Conservation (phyloP, 169 alveolate genomes). For the Neospora caninum region DNA sequence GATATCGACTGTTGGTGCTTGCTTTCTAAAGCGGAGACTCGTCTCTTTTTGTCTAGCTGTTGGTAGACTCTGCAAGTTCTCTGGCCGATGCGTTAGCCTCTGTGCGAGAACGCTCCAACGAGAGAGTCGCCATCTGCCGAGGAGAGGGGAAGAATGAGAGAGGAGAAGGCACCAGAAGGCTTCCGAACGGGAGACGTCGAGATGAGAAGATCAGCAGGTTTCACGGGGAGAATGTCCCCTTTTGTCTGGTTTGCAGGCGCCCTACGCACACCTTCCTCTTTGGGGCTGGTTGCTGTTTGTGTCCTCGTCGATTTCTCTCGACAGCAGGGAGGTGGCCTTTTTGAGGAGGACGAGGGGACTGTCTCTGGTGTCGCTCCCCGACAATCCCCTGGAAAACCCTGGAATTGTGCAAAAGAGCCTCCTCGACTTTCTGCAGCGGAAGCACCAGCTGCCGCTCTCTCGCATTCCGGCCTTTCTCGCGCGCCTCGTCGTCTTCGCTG, state of each 20-base stretch:
- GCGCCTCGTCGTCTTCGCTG: constrained; percentile 17
- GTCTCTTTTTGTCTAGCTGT: too few species aligned
- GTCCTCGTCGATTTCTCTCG: not conserved
- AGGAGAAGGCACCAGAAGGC: too few species aligned
- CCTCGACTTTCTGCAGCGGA: not conserved
- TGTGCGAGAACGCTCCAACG: too few species aligned
- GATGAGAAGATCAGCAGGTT: too few species aligned
- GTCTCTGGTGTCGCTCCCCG: not conserved
- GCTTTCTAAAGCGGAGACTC: too few species aligned
- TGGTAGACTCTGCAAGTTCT: too few species aligned
- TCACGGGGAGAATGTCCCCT: too few species aligned
- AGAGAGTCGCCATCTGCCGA: too few species aligned
- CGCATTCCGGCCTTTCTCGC: not conserved
- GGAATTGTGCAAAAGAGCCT: not conserved
- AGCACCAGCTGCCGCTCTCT: not conserved
- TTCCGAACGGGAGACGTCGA: too few species aligned
- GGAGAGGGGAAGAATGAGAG: too few species aligned
- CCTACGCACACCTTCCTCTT: not conserved
- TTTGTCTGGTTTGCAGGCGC: not conserved
- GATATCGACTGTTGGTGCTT: too few species aligned
- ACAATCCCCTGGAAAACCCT: not conserved
- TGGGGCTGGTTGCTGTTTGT: not conserved
- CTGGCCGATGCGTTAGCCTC: too few species aligned
- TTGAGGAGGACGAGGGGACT: not conserved
- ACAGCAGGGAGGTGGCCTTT: not conserved